Percentiles rank a stretch among this genome's conserved stretches.
Evolutionary conservation across 495 filamentous ascomycete genomes (phyloP).

Genomic region (Xylaria longipes): DNA sequence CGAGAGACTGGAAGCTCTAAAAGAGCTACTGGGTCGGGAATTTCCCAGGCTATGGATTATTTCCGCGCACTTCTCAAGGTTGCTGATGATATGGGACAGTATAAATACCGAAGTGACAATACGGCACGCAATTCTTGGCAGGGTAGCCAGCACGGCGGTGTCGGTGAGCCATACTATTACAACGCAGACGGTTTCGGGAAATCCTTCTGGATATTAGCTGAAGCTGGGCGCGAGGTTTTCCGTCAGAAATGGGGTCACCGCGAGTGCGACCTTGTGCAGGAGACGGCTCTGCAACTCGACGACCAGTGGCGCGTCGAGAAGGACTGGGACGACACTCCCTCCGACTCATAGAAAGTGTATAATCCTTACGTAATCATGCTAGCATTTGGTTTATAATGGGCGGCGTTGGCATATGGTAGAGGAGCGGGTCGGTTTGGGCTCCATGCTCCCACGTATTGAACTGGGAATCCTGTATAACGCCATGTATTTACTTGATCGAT

Average conservation of each 20-base stretch:
- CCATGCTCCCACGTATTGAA: neutral
- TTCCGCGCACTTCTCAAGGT: constrained; percentile 44
- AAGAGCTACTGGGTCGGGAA: constrained; percentile 1
- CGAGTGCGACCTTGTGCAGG: constrained; percentile 35
- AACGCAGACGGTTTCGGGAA: constrained; percentile 54
- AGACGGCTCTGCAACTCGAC: constrained; percentile 35
- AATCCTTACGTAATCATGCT: neutral
- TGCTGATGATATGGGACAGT: constrained; percentile 46
- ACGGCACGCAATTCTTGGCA: constrained; percentile 61
- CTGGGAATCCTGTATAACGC: neutral
- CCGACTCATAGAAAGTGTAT: constrained; percentile 12
- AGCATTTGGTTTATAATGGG: constrained; percentile 20
- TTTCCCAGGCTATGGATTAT: constrained; percentile 40
- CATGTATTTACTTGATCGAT: neutral
- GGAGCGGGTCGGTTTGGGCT: neutral
- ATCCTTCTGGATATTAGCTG: constrained; percentile 41
- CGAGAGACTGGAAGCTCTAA: neutral
- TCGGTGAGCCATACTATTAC: constrained; percentile 62
- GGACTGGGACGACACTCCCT: constrained; percentile 34
- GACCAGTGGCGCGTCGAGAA: constrained; percentile 44
- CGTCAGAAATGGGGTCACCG: constrained; percentile 42
- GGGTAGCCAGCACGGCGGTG: constrained; percentile 53
- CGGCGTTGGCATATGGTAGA: constrained; percentile 22
- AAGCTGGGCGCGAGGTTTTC: constrained; percentile 41
- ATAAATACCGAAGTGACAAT: constrained; percentile 47